A percentile compares a stretch with the other conserved stretches of the same genome.
These are phyloP conservation scores for Ceriops zippeliana DNA, from an alignment of 345 rosid species.

Conservation along the genomic window DNA sequence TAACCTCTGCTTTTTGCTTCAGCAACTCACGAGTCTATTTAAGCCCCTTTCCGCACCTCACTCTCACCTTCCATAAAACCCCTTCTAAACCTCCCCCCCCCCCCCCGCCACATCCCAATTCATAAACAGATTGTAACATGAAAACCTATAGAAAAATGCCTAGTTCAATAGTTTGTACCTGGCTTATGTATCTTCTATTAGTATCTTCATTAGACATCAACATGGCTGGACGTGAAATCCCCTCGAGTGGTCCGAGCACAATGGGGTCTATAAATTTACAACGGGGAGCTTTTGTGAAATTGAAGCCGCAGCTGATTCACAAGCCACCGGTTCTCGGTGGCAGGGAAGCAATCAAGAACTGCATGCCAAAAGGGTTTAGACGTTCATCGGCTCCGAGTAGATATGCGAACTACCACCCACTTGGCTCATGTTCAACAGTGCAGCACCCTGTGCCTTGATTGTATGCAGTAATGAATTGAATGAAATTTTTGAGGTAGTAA, in stretches of 20 bases:
- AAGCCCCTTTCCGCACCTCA: conserved; percentile 17
- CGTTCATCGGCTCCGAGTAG: conserved; percentile 88
- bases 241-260: conserved; percentile 67
- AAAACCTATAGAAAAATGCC: conserved; percentile 19
- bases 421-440: conserved; percentile 45
- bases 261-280: conserved; percentile 36
- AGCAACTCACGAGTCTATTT: conserved; percentile 71
- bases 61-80: conserved; percentile 9
- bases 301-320: conserved; percentile 38
- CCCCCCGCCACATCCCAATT: neutral
- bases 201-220: conserved; percentile 4
- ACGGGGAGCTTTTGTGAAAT: conserved; percentile 30
- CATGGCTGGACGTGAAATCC: conserved; percentile 39
- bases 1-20: conserved; percentile 20
- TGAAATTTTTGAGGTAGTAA: no score
- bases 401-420: conserved; percentile 63
- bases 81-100: conserved; percentile 13
- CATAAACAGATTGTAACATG: neutral
- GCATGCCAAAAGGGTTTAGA: conserved; percentile 76
- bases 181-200: conserved; percentile 23
- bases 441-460: conserved; percentile 7
- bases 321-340: conserved; percentile 33
- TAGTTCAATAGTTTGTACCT: neutral
- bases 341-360: conserved; percentile 43
- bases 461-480: neutral